Evolutionary conservation across 2,329 filamentous ascomycete genomes (phyloP), one percentile per base, ranked within the genome.

Genomic region (Aspergillus sp.): DNA sequence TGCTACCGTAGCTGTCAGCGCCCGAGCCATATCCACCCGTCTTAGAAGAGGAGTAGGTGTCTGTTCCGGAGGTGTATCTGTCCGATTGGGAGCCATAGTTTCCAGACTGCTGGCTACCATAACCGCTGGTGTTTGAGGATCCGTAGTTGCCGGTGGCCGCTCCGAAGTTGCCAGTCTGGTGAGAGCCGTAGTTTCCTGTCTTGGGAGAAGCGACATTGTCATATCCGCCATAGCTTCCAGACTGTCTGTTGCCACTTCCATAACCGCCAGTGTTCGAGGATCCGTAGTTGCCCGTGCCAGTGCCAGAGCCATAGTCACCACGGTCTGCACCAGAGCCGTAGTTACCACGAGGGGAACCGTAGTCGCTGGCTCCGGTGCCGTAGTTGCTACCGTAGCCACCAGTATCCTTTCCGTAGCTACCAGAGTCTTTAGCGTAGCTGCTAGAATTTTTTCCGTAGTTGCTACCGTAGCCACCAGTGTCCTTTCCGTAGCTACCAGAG

Each of bases 261-360:
- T 17, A 35, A 3, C 46, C n/a, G 12, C 41, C 33, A 25, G 27
- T 44, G 13, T 19, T 20, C 19, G 33, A 17, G 6, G 33, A 35
- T 6, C 13, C 33, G 15, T 35, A 35, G 13, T 35, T 35, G n/a
- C 33, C 15, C 9, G n/a, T 7, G n/a, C 33, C 25, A 4, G 25
- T 10, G 25, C 25, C 37, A 19, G 48, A 46, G 35, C 48, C 49
- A 38, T 55, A 44, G 5, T 47, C 27, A 39, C 17, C 37, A 39
- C 17, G 37, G n/a, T n/a, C n/a, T 20, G 15, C 23, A n/a, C 46
- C 39, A 19, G 48, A 46, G 35, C 48, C 49, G 41, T 55, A 44
- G 5, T 47, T 32, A 39, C 17, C 37, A 39, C 17, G 37, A 19
- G 37, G 15, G 19, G 37, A 39, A 20, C 37, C 17, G 19, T 39